Conservation (phyloP, 1,284 basidiomycete genomes). For the Trametes hirsuta region DNA sequence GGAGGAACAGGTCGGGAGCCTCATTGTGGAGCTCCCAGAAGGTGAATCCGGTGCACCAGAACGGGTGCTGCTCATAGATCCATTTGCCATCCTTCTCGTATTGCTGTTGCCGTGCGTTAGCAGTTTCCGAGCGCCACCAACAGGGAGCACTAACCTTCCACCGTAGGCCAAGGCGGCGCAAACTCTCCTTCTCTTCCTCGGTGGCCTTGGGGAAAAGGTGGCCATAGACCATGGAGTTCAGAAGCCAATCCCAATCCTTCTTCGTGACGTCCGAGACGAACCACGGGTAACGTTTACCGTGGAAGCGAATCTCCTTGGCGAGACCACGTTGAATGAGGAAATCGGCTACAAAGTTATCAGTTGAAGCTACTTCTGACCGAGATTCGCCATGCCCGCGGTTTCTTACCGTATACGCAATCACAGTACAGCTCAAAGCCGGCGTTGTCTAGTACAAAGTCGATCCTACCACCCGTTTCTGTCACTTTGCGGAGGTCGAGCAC, state of each 20-base stretch:
- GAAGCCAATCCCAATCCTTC: slow-evolving; percentile 95
- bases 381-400: neutral
- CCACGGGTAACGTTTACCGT: slow-evolving; percentile 90
- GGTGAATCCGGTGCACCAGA: slow-evolving; percentile 96
- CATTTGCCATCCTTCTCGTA: slow-evolving; percentile 94
- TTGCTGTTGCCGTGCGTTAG: slow-evolving; percentile 49
- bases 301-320: slow-evolving; percentile 87
- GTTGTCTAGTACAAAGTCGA: slow-evolving; percentile 92
- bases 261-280: slow-evolving; percentile 97
- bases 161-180: slow-evolving; percentile 80
- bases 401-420: slow-evolving; percentile 90
- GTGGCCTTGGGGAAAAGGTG: slow-evolving; percentile 84
- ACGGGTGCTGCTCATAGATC: slow-evolving; percentile 96
- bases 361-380: neutral
- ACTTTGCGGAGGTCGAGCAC: slow-evolving; percentile 63
- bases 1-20: slow-evolving; percentile 93
- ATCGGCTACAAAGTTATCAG: slow-evolving; percentile 55
- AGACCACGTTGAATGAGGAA: slow-evolving; percentile 92
- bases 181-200: slow-evolving; percentile 82
- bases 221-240: slow-evolving; percentile 87
- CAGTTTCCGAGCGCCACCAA: neutral
- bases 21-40: slow-evolving; percentile 92
- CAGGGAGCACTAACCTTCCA: slow-evolving; percentile 73
- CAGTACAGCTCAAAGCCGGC: slow-evolving; percentile 96
- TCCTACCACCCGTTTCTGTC: slow-evolving; percentile 74